phyloP scores from a whole-genome alignment of 1,284 basidiomycete genomes.

The Pulchroboletus neoregius region DNA sequence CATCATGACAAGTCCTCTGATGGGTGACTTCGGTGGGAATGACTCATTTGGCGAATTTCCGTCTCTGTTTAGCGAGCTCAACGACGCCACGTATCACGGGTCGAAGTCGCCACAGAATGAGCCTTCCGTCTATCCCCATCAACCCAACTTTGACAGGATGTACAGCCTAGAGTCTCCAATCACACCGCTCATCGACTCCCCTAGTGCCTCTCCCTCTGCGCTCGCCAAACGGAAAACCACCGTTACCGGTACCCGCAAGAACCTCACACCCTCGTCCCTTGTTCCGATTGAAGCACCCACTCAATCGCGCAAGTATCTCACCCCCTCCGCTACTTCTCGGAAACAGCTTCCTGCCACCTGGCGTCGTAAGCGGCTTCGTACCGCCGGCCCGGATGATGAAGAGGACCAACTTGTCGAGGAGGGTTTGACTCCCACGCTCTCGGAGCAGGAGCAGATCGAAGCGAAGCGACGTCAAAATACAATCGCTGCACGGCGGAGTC shows the following conservation, averaged over 20 bases:
- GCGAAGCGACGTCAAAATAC: conserved; percentile 79
- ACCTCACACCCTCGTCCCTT: conserved; percentile 47
- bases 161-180: conserved; percentile 42
- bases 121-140: conserved; percentile 12
- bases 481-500: conserved; percentile 68
- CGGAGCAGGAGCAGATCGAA: conserved; percentile 65
- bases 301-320: conserved; percentile 53
- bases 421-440: conserved; percentile 39
- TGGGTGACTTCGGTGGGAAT: conserved; percentile 30
- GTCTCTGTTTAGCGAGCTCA: conserved; percentile 22
- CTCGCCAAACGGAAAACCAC: conserved; percentile 28
- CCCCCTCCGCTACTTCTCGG: conserved; percentile 54
- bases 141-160: conserved; percentile 37
- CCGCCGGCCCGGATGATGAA: conserved; percentile 52
- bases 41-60: conserved; percentile 36
- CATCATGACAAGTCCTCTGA: conserved; percentile 36
- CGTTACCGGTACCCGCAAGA: conserved; percentile 52
- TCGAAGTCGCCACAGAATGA: conserved; percentile 19
- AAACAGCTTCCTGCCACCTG: conserved; percentile 53
- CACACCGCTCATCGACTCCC: conserved; percentile 42
- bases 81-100: conserved; percentile 4
- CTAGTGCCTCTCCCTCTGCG: conserved; percentile 35
- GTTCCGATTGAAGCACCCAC: conserved; percentile 56
- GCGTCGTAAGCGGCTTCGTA: conserved; percentile 55
- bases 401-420: conserved; percentile 46